Percentiles rank a stretch among this genome's conserved stretches.
Conservation (phyloP, 2,329 filamentous ascomycete species). For the Apiospora aurea region DNA sequence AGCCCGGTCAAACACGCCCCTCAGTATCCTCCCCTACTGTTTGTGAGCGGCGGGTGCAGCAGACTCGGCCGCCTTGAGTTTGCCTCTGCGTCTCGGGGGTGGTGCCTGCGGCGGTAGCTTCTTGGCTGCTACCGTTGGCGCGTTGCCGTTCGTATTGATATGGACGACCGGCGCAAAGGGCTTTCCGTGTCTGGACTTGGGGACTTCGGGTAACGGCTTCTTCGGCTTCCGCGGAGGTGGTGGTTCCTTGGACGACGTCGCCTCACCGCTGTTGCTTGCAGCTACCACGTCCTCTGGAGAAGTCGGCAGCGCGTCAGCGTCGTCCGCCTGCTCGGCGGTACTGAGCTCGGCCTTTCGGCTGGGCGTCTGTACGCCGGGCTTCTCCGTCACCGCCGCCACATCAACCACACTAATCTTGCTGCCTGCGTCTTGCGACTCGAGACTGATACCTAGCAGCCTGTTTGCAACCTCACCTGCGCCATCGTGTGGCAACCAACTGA, state of each 20-base stretch:
- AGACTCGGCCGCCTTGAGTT: constrained; percentile 9
- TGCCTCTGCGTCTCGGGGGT: constrained; percentile 28
- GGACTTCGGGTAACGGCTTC: constrained; percentile 61
- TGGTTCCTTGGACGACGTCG: constrained; percentile 31
- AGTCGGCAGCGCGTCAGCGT: background rate
- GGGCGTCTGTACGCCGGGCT: constrained; percentile 82
- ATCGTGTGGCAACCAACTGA: constrained; percentile 68
- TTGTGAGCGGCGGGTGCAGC: constrained; percentile 10
- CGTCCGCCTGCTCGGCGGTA: constrained; percentile 31
- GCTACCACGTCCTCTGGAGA: constrained; percentile 29
- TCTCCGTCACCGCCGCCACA: constrained; percentile 81
- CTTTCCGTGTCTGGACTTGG: constrained; percentile 62
- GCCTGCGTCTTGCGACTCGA: constrained; percentile 68
- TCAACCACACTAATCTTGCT: constrained; percentile 80
- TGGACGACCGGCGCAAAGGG: constrained; percentile 41
- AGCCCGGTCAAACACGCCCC: background rate
- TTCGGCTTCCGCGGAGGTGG: constrained; percentile 45
- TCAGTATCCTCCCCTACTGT: background rate
- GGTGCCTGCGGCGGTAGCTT: constrained; percentile 45
- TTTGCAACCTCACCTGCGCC: constrained; percentile 53
- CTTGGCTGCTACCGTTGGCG: constrained; percentile 27
- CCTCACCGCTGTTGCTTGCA: constrained; percentile 26
- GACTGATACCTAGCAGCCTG: constrained; percentile 74
- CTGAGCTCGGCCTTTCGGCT: constrained; percentile 60
- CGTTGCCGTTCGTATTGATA: constrained; percentile 28